Base-by-base conservation (phyloP, 2,329 filamentous ascomycete genomes). In the Gnomoniopsis smithogilvyi region DNA sequence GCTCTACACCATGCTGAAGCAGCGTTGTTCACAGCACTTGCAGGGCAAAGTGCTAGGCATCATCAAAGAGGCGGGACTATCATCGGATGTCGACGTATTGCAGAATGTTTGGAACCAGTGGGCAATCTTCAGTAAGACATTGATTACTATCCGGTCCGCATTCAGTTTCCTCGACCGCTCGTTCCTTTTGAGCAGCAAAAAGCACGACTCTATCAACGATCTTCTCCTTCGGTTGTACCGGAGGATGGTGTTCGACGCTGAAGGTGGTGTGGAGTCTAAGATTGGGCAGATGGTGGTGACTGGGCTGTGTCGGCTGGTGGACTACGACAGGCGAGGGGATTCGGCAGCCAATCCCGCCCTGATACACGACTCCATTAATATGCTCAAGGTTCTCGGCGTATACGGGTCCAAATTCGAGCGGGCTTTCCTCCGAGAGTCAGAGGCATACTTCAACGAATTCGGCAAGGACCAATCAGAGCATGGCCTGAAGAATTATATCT, bases 131-230 rank as follows among this genome's bases (percentile, higher is more conserved):
- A 89, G 87, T 66, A 77, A 81, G 47, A 38, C 36, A 52, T 65
- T 92, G 87, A 83, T 87, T 64, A 87, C 88, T 15, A 84, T 99
- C 54, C 86, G 92, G 51, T 94, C 90, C 63, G 89, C 96, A 43
- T 98, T 97, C 74, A 96, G 92, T 76, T 99, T 93, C 69, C 82
- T 99, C 64, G 94, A 99, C 71, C 87, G 95, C 63, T 91, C 92
- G 2, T 97, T 92, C 69, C 80, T 99, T 8, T 78, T 96, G 2
- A 87, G 89, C 59, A 86, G 87, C 49, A 86, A 88, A 65, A 85
- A 88, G 22, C 75, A 82, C 38, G 80, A 82, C 11, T 89, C 89
- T 36, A 85, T 99, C 58, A 89, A 93, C 68, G 91, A 96, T 68
- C 87, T 96, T 78, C 85, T 88, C 6, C 86, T 95, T 57, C 75